Conservation (phyloP, 2,329 filamentous ascomycete species). For the Lecanicillium sp. region DNA sequence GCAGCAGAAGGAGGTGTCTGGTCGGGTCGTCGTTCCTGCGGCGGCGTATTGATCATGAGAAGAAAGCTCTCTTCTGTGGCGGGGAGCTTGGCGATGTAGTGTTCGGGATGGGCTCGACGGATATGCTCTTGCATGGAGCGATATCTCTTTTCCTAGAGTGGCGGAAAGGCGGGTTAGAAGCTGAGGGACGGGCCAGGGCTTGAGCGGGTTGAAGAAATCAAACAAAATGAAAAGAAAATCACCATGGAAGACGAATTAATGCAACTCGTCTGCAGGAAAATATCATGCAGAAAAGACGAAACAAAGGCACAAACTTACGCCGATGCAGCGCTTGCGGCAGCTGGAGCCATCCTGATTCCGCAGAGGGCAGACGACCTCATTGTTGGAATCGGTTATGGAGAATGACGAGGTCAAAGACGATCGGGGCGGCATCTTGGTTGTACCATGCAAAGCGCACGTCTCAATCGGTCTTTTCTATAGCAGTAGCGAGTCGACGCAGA, state of each 20-base stretch:
- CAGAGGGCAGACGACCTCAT: conserved; percentile 94
- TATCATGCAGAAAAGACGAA: no score
- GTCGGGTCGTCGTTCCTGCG: conserved; percentile 53
- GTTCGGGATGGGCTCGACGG: conserved; percentile 88
- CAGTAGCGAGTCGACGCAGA: conserved; percentile 8
- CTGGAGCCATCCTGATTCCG: conserved; percentile 93
- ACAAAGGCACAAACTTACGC: conserved; percentile 59
- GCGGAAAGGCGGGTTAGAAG: conserved; percentile 8
- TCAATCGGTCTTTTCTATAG: conserved; percentile 5
- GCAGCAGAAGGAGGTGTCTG: conserved; percentile 22
- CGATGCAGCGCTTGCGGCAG: conserved; percentile 95
- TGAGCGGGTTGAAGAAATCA: background rate
- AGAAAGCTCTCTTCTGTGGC: conserved; percentile 97
- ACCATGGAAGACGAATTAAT: no score
- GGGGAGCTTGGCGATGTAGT: conserved; percentile 96
- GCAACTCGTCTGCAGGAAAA: no score
- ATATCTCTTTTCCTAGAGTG: conserved; percentile 71
- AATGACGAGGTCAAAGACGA: conserved; percentile 82
- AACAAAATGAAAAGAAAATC: no score
- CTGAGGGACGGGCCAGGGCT: background rate
- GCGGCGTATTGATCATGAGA: conserved; percentile 89
- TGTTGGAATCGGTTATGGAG: conserved; percentile 83
- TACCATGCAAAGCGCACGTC: conserved; percentile 37
- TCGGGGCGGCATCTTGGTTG: conserved; percentile 78
- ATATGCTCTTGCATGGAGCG: conserved; percentile 99